Evolutionary conservation across 2,329 filamentous ascomycete species (phyloP), one percentile per base, ranked within the genome.

Genomic region (Nothophoma quercina): DNA sequence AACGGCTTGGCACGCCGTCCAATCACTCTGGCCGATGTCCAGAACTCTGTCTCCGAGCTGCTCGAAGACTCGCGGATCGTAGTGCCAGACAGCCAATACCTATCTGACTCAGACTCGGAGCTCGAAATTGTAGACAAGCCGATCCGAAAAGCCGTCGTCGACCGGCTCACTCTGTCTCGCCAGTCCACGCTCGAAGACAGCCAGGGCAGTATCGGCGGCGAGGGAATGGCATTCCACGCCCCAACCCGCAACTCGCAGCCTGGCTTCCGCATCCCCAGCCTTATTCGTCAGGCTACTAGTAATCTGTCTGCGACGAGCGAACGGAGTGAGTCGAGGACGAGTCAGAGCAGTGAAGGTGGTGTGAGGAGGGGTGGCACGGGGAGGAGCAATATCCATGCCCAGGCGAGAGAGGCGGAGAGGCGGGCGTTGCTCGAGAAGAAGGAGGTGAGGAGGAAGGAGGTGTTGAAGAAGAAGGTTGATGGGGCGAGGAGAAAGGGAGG

Each of bases 41-140:
- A 91, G 50, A 86, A 93, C 70, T 91, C 90, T 0, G 79, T 97
- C 6, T 96, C 90, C 4, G 90, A 88, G 72, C 82, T 97, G 8
- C 86, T 96, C 13, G 92, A 96, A 43, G 83, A 84, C 30, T 79
- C 80, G 0, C 64, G 63, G 15, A 69, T 78, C n/a, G 68, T 78
- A 6, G 85, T 89, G 34, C 83, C 85, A 21, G 80, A 84, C 50
- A 81, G 83, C 13, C 68, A 77, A 58, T 65, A 62, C 56, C 56
- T 65, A 28, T 65, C 68, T 16, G 69, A 74, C 34, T 77, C 75
- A 0, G 50, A 53, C 38, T 48, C 43, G 0, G 71, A 74, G 22
- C 74, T 79, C 72, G 51, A 80, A 41, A 56, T 65, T 56, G 59
- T 65, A 12, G 71, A 73, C 64, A 67, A 42, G 13, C 45, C 39